Conservation (phyloP, 176 grass and related monocot genomes). For the Oryza glaberrima region DNA sequence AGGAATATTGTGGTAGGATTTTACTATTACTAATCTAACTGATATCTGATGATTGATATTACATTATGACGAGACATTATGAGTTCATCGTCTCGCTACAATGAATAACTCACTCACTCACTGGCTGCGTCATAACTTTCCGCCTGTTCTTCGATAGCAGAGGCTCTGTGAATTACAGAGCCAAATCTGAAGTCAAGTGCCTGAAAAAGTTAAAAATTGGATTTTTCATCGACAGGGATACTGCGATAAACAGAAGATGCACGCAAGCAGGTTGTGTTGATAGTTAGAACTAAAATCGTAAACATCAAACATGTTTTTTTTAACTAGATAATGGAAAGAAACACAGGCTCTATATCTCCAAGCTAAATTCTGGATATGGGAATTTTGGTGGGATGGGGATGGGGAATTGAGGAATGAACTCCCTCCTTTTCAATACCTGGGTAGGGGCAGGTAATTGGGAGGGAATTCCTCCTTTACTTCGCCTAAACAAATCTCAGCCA, state of each 20-base stretch:
- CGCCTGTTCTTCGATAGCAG: slow-evolving; percentile 31
- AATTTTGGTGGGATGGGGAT: no score
- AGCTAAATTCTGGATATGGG: no score
- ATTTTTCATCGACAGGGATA: slow-evolving; percentile 22
- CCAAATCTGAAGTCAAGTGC: slow-evolving; percentile 17
- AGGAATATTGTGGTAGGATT: background rate
- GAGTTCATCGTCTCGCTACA: background rate
- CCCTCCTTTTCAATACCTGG: no score
- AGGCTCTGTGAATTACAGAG: slow-evolving; percentile 38
- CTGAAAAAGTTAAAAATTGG: slow-evolving; percentile 2
- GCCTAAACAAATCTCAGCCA: no score
- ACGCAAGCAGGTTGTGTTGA: background rate
- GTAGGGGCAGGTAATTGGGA: no score
- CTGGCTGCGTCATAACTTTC: slow-evolving; percentile 16
- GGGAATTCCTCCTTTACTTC: no score
- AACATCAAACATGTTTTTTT: no score
- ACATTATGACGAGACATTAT: background rate
- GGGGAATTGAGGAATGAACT: no score
- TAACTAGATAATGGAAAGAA: no score
- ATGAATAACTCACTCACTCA: background rate
- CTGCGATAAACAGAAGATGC: background rate
- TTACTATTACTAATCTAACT: background rate
- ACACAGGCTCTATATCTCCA: no score
- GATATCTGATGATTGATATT: background rate
- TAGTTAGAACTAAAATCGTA: no score